Base-by-base conservation (phyloP, 202 grass and related monocot species). In the Setaria viridis region DNA sequence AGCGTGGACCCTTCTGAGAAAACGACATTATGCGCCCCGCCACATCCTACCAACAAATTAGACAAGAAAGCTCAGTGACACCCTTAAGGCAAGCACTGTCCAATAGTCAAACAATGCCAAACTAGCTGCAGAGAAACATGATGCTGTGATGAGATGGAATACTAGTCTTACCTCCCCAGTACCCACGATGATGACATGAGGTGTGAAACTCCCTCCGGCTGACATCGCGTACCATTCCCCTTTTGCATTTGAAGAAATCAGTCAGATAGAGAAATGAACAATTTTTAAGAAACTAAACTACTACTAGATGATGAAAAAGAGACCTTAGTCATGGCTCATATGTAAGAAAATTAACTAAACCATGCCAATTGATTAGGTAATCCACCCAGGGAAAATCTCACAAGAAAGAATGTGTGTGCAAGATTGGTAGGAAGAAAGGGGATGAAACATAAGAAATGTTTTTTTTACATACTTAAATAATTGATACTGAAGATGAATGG, bases 21-120 rank as follows among this genome's bases (percentile, higher is more conserved):
- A 96, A 99, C 35, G 97, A 99, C 80, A 99, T 86, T 75, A 99
- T 91, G 66, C 92, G 91, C 3, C 85, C 87, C 25, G 87, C 93
- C 80, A 96, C 94, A 81, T 99, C 97, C 97, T 99, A 65, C 51
- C 30, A 80, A 29, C 33, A 21, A 65, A 79, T 76, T 56, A 72
- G 35, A 60, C 17, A 76, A 68, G 72, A 74, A 39, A 62, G 56
- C 9, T 13, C 33, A 29, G 74, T 25, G 55, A 33, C 57, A 60
- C 57, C 20, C 57, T 25, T 11, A 60, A 25, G 21, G 11, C 29
- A 82, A 72, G 76, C 71, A 63, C 70, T 77, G 73, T 35, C 17
- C 17, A 74, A 7, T 3, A 84, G n/a, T 84, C 72, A 50, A 50
- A 84, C 59, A 82, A 77, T 71, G 68, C 12, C 75, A 73, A 63